These are phyloP conservation scores for Tremella yokohamensis DNA, from an alignment of 768 basidiomycete genomes.

Conservation along the genomic window DNA sequence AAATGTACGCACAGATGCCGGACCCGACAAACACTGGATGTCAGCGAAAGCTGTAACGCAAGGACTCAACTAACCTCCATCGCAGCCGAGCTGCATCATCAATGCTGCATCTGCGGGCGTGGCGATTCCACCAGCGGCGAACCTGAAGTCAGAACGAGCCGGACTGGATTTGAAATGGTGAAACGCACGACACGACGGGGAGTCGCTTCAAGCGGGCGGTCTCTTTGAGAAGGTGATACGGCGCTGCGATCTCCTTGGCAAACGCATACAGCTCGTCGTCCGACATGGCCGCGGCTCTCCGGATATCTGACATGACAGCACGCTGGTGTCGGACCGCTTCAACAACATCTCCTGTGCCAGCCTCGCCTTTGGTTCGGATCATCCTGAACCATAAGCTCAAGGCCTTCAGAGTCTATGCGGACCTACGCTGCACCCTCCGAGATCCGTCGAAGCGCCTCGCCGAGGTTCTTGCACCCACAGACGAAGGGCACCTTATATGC, in stretches of 20 bases:
- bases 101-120: constrained; percentile 96
- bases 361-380: constrained; percentile 86
- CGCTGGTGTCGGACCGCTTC: constrained; percentile 87
- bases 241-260: constrained; percentile 72
- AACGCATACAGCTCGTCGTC: constrained; percentile 92
- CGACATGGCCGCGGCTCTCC: constrained; percentile 77
- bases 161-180: not conserved
- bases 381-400: constrained; percentile 53
- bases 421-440: constrained; percentile 82
- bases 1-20: constrained; percentile 83
- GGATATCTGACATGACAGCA: constrained; percentile 75
- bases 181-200: constrained; percentile 65
- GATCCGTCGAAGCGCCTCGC: constrained; percentile 92
- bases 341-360: constrained; percentile 55
- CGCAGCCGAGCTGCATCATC: constrained; percentile 98
- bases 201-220: constrained; percentile 87
- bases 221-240: constrained; percentile 93
- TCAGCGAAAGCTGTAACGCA: constrained; percentile 11
- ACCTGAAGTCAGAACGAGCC: constrained; percentile 49
- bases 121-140: constrained; percentile 90
- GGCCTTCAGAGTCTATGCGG: not conserved
- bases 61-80: constrained; percentile 67
- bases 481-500: constrained; percentile 88
- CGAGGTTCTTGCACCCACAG: constrained; percentile 89
- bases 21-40: constrained; percentile 88